phyloP scores from a whole-genome alignment of 1,284 basidiomycete species.

The Ganoderma multipileum region DNA sequence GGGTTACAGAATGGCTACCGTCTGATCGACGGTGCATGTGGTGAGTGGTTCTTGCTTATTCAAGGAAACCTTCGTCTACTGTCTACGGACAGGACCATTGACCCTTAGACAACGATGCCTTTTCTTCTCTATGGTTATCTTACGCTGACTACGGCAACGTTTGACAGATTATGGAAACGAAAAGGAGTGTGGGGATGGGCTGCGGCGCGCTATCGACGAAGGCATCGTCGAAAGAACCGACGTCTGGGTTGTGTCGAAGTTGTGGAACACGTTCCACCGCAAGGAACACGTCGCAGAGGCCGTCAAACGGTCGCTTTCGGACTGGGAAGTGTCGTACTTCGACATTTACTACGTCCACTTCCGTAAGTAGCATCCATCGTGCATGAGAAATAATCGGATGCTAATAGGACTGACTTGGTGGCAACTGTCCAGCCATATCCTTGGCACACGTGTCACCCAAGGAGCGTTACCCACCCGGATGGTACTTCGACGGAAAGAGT shows the following conservation, averaged over 20 bases:
- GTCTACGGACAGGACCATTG: too few species aligned
- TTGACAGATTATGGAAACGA: constrained; percentile 47
- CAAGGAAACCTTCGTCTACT: not conserved
- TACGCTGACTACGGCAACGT: not conserved
- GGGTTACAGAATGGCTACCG: constrained; percentile 51
- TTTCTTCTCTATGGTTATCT: not conserved
- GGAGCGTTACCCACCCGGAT: constrained; percentile 36
- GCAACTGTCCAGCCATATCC: constrained; percentile 29
- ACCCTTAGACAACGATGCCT: too few species aligned
- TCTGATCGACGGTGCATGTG: constrained; percentile 47
- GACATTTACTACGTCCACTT: constrained; percentile 38
- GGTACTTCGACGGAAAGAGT: constrained; percentile 36
- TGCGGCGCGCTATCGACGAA: constrained; percentile 46
- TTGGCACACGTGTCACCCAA: constrained; percentile 34
- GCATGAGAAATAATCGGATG: not conserved
- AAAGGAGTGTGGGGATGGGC: constrained; percentile 46
- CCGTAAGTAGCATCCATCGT: constrained; percentile 25
- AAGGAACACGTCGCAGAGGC: constrained; percentile 34
- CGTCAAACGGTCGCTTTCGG: constrained; percentile 33
- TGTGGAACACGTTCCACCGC: constrained; percentile 39
- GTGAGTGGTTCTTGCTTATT: constrained; percentile 14
- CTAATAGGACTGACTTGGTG: not conserved
- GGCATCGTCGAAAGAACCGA: constrained; percentile 49
- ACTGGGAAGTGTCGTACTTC: constrained; percentile 38
- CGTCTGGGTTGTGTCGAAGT: constrained; percentile 41